phyloP scores from a whole-genome alignment of 2,329 filamentous ascomycete species.

The Cordyceps cicadae region DNA sequence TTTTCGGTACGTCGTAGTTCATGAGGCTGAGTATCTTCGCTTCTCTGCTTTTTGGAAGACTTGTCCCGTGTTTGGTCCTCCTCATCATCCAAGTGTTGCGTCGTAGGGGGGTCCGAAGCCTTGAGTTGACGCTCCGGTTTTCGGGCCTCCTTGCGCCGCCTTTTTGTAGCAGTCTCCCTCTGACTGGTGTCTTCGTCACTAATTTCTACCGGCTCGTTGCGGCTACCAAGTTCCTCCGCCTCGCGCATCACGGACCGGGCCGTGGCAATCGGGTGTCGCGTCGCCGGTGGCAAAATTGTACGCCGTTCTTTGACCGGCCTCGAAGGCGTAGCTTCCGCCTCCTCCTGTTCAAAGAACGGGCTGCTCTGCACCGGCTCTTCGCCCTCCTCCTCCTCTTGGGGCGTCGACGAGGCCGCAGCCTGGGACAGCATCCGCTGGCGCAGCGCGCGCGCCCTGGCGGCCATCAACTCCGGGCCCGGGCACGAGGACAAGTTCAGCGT shows the following conservation, averaged over 20 bases:
- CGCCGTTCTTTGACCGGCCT: not conserved
- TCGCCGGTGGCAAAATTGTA: not conserved
- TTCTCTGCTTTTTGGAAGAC: not conserved
- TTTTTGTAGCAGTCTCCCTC: not conserved
- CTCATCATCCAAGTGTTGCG: not conserved
- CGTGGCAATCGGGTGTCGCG: not conserved
- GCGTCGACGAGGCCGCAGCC: not conserved
- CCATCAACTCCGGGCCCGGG: slow-evolving; percentile 12
- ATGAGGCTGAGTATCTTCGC: not conserved
- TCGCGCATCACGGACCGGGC: slow-evolving; percentile 1
- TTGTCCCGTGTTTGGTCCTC: not conserved
- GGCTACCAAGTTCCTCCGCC: not conserved
- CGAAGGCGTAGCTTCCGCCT: not conserved
- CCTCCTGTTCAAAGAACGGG: not conserved
- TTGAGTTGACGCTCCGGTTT: not conserved
- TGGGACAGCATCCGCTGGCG: slow-evolving; percentile 17
- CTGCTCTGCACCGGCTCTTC: not conserved
- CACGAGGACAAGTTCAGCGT: slow-evolving; percentile 23
- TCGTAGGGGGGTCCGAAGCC: not conserved
- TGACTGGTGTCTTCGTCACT: not conserved
- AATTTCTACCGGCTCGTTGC: not conserved
- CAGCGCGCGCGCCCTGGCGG: slow-evolving; percentile 14
- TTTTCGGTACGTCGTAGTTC: not conserved
- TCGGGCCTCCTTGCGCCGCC: not conserved
- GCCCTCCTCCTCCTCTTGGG: not conserved